Percentiles rank a stretch among this genome's conserved stretches.
Conservation (phyloP, 2,329 filamentous ascomycete species). For the Stachybotrys chartarum region DNA sequence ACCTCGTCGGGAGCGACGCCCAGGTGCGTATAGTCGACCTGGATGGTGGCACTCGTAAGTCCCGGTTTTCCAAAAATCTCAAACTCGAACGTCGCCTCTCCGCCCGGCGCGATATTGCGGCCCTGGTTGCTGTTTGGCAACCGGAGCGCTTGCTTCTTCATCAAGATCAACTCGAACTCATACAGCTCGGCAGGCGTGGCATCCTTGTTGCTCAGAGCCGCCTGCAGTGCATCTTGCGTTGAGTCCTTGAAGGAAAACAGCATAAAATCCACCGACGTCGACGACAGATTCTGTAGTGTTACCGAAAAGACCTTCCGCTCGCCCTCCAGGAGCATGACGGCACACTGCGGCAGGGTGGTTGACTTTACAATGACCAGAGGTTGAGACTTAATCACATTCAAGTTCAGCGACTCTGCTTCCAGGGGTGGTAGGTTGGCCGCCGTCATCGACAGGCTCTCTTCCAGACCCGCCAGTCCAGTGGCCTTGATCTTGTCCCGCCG, state of each 20-base stretch:
- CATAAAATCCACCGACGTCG: constrained; percentile 72
- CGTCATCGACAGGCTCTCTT: constrained; percentile 32
- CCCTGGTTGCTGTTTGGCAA: constrained; percentile 43
- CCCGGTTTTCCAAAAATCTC: constrained; percentile 84
- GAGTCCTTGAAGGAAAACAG: constrained; percentile 88
- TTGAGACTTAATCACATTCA: constrained; percentile 74
- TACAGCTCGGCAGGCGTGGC: constrained; percentile 73
- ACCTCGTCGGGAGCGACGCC: constrained; percentile 62
- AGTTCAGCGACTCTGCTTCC: constrained; percentile 45
- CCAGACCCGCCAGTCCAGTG: constrained; percentile 57
- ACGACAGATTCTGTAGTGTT: constrained; percentile 72
- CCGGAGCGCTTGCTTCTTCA: constrained; percentile 63
- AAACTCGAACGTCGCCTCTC: constrained; percentile 66
- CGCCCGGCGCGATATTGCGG: constrained; percentile 58
- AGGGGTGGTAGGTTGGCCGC: constrained; percentile 31
- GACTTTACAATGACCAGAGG: constrained; percentile 70
- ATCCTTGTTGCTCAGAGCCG: constrained; percentile 68
- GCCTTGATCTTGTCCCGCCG: constrained; percentile 68
- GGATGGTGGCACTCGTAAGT: constrained; percentile 68
- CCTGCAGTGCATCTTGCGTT: constrained; percentile 68
- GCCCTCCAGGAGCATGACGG: constrained; percentile 88
- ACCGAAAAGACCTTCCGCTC: constrained; percentile 73
- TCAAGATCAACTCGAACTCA: constrained; percentile 75
- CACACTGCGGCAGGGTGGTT: constrained; percentile 73
- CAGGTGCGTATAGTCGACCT: constrained; percentile 82